Evolutionary conservation across 1,139 yeast species (phyloP).

Genomic region (Kodamaea derodonti): DNA sequence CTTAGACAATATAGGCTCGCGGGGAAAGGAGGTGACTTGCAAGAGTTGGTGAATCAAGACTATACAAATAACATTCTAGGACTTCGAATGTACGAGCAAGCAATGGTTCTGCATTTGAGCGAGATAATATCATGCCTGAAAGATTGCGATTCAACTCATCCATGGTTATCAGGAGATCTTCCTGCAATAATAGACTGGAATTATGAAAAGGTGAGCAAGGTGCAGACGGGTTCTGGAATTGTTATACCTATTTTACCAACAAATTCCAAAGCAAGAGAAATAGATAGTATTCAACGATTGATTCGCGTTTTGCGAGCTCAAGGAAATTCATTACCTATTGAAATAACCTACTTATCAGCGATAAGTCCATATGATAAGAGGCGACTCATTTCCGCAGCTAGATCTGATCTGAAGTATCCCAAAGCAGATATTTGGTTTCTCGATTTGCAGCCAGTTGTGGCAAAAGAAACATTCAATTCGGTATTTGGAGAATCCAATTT

Average conservation of each 20-base stretch:
- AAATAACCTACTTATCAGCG: slow-evolving; percentile 19
- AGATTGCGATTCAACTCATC: slow-evolving; percentile 10
- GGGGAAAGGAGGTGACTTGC: slow-evolving; percentile 10
- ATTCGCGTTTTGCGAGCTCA: slow-evolving; percentile 25
- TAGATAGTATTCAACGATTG: slow-evolving; percentile 19
- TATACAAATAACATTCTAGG: slow-evolving; percentile 9
- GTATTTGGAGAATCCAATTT: slow-evolving; percentile 10
- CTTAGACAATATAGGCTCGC: slow-evolving; percentile 3
- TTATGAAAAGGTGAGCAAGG: slow-evolving; percentile 8
- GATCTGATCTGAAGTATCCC: slow-evolving; percentile 12
- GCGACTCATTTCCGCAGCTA: slow-evolving; percentile 17
- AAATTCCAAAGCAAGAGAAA: slow-evolving; percentile 13
- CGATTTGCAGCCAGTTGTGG: slow-evolving; percentile 17
- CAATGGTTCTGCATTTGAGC: slow-evolving; percentile 18
- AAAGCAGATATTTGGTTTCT: slow-evolving; percentile 28
- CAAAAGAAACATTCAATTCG: slow-evolving; percentile 10
- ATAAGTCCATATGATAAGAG: slow-evolving; percentile 17
- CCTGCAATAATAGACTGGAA: slow-evolving; percentile 19
- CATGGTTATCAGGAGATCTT: slow-evolving; percentile 14
- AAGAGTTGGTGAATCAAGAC: slow-evolving; percentile 10
- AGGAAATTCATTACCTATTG: slow-evolving; percentile 28
- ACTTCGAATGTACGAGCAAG: slow-evolving; percentile 20
- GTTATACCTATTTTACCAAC: slow-evolving; percentile 28
- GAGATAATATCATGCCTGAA: slow-evolving; percentile 2
- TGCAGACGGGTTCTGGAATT: slow-evolving; percentile 26